Evolutionary conservation across 768 basidiomycete genomes (phyloP), one percentile per base, ranked within the genome.

Genomic region (Lepiota brunneoincarnata): DNA sequence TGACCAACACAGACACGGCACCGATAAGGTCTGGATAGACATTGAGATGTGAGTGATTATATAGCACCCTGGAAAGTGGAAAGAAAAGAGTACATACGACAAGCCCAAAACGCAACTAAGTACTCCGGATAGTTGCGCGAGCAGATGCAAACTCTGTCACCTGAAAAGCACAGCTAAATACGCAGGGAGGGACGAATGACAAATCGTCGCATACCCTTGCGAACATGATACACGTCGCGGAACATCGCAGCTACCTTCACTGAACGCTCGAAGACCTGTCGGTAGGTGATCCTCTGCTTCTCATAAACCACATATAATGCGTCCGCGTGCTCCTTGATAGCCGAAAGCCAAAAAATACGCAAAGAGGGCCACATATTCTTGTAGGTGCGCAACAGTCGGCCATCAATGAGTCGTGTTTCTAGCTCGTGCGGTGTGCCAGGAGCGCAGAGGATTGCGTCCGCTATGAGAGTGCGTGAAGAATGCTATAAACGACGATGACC

Each of bases 281-380:
- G 60, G 61, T 67, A 82, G 20, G 77, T 76, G 38, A 72, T 64
- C 6, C 79, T 67, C 44, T 78, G 71, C 1, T 68, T 61, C 59
- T 81, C 81, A 59, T 75, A 81, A 12, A 83, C 75, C 47, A 81
- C 55, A 59, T 81, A 83, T 1, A 73, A 69, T 17, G 65, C 64
- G 49, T 76, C 65, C 43, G 54, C 61, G 54, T 76, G 74, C 46
- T 72, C 58, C 36, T 69, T 49, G 2, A 67, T 63, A 0, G 66
- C 56, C 57, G 63, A 63, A 6, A 77, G 64, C 80, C 81, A 83
- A 63, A 82, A 78, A 15, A 61, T 63, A 9, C 81, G 74, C 10
- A 80, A 60, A 2, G 76, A 76, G 0, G 76, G 75, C 69, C 70
- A 79, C 10, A 78, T 64, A 49, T 79, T 74, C 66, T 81, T 82